Conservation (phyloP, 2,329 filamentous ascomycete genomes). For the Fusarium falciforme region DNA sequence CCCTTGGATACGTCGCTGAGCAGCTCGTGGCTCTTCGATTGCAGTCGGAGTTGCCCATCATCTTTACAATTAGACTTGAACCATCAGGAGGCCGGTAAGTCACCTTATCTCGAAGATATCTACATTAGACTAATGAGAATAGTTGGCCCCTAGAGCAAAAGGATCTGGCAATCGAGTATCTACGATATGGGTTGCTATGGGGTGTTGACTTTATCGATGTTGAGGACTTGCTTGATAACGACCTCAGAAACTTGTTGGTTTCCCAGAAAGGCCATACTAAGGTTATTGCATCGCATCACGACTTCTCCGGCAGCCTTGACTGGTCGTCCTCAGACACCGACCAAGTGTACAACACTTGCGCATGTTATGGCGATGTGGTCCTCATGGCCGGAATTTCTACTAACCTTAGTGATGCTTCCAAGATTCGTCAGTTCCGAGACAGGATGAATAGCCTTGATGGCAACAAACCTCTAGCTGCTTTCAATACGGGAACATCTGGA, state of each 20-base stretch:
- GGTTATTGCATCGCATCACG: conserved; percentile 22
- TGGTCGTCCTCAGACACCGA: conserved; percentile 5
- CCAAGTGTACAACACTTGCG: conserved; percentile 3
- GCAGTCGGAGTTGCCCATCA: conserved; percentile 20
- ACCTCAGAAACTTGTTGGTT: not conserved
- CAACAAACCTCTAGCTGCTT: conserved; percentile 10
- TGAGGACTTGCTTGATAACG: conserved; percentile 5
- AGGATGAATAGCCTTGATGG: not conserved
- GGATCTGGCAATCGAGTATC: not conserved
- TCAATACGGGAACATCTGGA: conserved; percentile 16
- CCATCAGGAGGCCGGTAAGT: conserved; percentile 22
- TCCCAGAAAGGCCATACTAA: conserved; percentile 1
- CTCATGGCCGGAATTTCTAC: conserved; percentile 22
- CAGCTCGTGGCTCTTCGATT: conserved; percentile 15
- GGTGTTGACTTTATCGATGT: conserved; percentile 28
- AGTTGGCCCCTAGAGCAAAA: conserved; percentile 16
- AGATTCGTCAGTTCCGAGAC: conserved; percentile 14
- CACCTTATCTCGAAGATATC: not conserved
- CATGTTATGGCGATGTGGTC: conserved; percentile 20
- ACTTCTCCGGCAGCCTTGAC: conserved; percentile 16
- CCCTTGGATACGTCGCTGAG: conserved; percentile 18
- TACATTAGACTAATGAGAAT: not conserved
- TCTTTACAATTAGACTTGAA: conserved; percentile 19
- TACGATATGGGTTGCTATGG: conserved; percentile 6
- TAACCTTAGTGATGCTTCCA: conserved; percentile 13